Conservation (phyloP, 306 rosid species). For the Ormosia emarginata region DNA sequence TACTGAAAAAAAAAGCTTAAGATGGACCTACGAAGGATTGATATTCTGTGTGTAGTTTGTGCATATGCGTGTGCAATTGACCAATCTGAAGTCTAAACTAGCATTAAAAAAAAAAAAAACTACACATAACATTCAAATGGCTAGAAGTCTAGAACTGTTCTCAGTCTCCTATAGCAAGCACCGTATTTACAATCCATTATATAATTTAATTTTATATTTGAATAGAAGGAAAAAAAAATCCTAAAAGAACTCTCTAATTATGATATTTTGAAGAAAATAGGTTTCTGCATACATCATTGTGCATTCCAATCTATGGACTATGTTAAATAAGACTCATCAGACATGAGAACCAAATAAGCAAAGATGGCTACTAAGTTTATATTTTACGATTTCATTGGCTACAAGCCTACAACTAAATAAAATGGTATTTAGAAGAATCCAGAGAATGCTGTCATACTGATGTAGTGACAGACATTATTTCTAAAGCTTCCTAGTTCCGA, state of each 20-base stretch:
- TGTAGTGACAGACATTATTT: neutral
- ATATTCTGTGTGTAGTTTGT: neutral
- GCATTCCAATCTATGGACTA: neutral
- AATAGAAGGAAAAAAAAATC: neutral
- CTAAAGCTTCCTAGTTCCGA: neutral
- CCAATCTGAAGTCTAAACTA: neutral
- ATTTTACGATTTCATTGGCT: neutral
- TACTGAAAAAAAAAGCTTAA: neutral
- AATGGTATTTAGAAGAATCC: neutral
- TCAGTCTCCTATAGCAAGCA: neutral
- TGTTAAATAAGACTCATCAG: constrained; percentile 6
- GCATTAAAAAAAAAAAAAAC: neutral
- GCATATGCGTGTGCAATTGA: neutral
- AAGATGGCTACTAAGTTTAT: neutral
- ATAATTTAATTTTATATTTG: neutral
- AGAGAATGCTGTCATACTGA: neutral
- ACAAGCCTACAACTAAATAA: neutral
- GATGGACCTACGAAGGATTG: constrained; percentile 16
- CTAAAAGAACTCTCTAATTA: neutral
- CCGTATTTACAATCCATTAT: neutral
- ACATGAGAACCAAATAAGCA: neutral
- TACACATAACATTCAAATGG: neutral
- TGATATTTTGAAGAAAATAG: neutral
- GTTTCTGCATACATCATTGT: neutral
- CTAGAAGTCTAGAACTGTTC: neutral